Evolutionary conservation across 208 protist genomes (phyloP), one percentile per base, ranked within the genome.

Genomic region (Leishmania tarentolae): DNA sequence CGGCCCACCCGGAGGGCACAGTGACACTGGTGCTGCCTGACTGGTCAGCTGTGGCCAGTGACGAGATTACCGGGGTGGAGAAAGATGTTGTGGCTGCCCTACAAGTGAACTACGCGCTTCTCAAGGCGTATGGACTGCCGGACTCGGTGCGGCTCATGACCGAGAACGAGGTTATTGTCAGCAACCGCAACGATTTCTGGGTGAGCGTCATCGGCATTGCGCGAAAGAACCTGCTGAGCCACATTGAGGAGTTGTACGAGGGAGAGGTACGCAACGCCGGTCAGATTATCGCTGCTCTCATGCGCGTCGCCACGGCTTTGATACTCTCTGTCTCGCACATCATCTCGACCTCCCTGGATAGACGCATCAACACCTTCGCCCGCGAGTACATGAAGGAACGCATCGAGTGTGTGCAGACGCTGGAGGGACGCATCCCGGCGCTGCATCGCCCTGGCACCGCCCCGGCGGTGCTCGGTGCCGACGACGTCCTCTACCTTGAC

Each of bases 401-500:
- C 31, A 83, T 96, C n/a, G 70, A 82, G 47, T 74, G 76, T 44
- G 69, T 92, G 56, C 61, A 86, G 21, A 72, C 84, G 15, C 37
- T 28, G 59, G 88, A 88, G 69, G 88, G 79, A 0, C 59, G 87
- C 15, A 87, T 98, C 71, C 97, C 97, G 35, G 84, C 98, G 1
- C 91, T 98, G 46, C 87, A 98, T 83, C 96, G 98, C 37, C 88
- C 90, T 9, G 91, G 90, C 66, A 85, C 83, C 7, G 79, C 76
- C 24, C 85, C 83, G 24, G 79, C 93, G 37, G 82, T 86, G 21
- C 98, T 99, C 65, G 97, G 96, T 79, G 88, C 91, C 19, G 99
- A 99, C 82, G 96, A 98, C 46, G 93, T 99, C 46, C 96, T 99
- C 40, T 99, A 98, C 86, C 95, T 99, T 80, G 99, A 99, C 81